phyloP scores from a whole-genome alignment of 768 basidiomycete species.

The Epithele typhae region DNA sequence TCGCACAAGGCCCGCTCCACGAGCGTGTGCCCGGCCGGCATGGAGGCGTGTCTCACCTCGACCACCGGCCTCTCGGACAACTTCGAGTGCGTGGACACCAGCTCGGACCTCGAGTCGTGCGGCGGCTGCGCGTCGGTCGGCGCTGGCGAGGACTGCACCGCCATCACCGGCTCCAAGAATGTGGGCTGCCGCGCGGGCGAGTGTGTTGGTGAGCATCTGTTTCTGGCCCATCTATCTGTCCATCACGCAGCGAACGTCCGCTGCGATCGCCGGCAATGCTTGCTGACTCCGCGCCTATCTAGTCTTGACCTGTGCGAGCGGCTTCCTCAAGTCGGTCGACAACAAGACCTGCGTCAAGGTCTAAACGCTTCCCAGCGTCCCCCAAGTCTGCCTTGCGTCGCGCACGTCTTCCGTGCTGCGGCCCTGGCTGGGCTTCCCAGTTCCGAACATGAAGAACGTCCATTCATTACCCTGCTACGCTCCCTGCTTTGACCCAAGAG shows the following conservation, averaged over 20 bases:
- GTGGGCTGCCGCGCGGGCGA: slow-evolving; percentile 60
- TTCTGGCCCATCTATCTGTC: neutral
- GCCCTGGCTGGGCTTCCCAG: too few species aligned
- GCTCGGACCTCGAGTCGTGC: slow-evolving; percentile 63
- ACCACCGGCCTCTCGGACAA: slow-evolving; percentile 34
- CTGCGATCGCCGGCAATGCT: too few species aligned
- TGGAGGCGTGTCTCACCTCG: slow-evolving; percentile 54
- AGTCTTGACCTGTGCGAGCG: slow-evolving; percentile 50
- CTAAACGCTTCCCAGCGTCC: slow-evolving; percentile 19
- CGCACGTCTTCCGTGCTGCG: too few species aligned
- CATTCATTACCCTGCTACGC: slow-evolving; percentile 10
- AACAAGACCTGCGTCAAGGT: slow-evolving; percentile 39
- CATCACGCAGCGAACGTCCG: slow-evolving; percentile 2
- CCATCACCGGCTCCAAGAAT: slow-evolving; percentile 60
- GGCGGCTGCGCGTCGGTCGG: slow-evolving; percentile 70
- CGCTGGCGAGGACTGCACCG: slow-evolving; percentile 65
- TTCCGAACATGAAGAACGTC: slow-evolving; percentile 7
- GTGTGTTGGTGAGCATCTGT: slow-evolving; percentile 45
- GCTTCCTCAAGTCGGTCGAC: slow-evolving; percentile 40
- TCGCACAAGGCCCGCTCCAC: slow-evolving; percentile 32
- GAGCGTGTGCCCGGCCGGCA: slow-evolving; percentile 47
- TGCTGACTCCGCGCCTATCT: too few species aligned
- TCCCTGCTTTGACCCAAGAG: slow-evolving; percentile 9
- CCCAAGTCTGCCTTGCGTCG: too few species aligned
- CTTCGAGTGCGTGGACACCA: slow-evolving; percentile 62